These are phyloP conservation scores for Diplodia intermedia DNA, from an alignment of 2,329 filamentous ascomycete species.

Conservation along the genomic window DNA sequence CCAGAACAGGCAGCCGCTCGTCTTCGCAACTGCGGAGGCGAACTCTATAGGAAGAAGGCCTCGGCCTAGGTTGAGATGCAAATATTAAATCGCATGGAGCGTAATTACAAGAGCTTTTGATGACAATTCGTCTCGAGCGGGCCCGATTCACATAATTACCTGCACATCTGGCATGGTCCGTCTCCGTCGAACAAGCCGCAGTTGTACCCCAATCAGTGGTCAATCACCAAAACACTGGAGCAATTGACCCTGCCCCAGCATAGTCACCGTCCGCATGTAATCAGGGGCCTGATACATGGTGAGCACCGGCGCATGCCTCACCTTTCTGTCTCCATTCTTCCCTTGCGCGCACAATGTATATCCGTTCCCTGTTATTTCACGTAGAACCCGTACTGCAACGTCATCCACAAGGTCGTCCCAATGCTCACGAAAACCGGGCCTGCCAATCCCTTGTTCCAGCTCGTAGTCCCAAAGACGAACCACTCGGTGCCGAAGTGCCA, in stretches of 20 bases:
- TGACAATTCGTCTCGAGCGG: background rate
- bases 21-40: conserved; percentile 76
- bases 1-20: conserved; percentile 89
- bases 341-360: too few species aligned
- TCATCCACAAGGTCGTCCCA: conserved; percentile 67
- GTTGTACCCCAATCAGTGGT: too few species aligned
- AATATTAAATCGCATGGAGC: background rate
- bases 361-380: conserved; percentile 52
- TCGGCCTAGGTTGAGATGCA: background rate
- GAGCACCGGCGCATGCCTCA: too few species aligned
- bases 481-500: conserved; percentile 83
- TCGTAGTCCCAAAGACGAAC: conserved; percentile 77
- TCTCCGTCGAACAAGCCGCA: too few species aligned
- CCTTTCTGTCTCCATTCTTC: too few species aligned
- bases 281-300: too few species aligned
- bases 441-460: conserved; percentile 65
- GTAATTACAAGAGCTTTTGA: background rate
- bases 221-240: too few species aligned
- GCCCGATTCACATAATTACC: background rate
- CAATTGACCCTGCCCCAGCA: too few species aligned
- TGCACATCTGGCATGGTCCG: background rate
- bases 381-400: conserved; percentile 72
- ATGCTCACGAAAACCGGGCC: conserved; percentile 66
- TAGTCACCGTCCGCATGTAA: too few species aligned
- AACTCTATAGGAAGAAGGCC: conserved; percentile 78